A percentile compares a stretch with the other conserved stretches of the same genome.
These are phyloP conservation scores for Russula griseocarnosa DNA, from an alignment of 768 basidiomycete species.

Conservation along the genomic window DNA sequence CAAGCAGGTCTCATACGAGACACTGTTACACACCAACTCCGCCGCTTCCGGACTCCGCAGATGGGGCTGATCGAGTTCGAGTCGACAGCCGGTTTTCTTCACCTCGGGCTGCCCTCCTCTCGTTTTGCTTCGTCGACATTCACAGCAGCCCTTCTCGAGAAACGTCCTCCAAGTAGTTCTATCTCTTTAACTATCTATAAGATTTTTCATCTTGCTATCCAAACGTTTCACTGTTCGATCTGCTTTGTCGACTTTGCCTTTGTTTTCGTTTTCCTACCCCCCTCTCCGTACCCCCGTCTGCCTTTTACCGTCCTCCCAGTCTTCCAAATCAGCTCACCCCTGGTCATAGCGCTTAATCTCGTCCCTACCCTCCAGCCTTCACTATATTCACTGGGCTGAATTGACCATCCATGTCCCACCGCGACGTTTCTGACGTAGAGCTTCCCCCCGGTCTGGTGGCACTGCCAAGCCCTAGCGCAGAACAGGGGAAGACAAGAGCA, in stretches of 20 bases:
- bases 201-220: constrained; percentile 36
- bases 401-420: constrained; percentile 19
- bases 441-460: constrained; percentile 9
- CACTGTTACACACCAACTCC: constrained; percentile 23
- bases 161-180: constrained; percentile 15
- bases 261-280: constrained; percentile 34
- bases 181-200: constrained; percentile 30
- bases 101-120: constrained; percentile 30
- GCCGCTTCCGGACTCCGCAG: constrained; percentile 31
- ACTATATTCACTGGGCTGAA: background rate
- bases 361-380: constrained; percentile 11
- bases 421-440: constrained; percentile 13
- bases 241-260: constrained; percentile 34
- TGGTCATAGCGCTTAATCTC: constrained; percentile 12
- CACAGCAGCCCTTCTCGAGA: constrained; percentile 1
- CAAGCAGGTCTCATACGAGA: constrained; percentile 10
- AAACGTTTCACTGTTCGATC: constrained; percentile 34
- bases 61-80: constrained; percentile 17
- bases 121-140: constrained; percentile 31
- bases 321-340: background rate
- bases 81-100: constrained; percentile 32
- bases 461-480: constrained; percentile 2
- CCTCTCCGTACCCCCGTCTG: constrained; percentile 31
- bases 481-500: constrained; percentile 13
- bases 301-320: constrained; percentile 29